These are phyloP conservation scores for Daldinia sp. DNA, from an alignment of 2,329 filamentous ascomycete species.

Conservation along the genomic window DNA sequence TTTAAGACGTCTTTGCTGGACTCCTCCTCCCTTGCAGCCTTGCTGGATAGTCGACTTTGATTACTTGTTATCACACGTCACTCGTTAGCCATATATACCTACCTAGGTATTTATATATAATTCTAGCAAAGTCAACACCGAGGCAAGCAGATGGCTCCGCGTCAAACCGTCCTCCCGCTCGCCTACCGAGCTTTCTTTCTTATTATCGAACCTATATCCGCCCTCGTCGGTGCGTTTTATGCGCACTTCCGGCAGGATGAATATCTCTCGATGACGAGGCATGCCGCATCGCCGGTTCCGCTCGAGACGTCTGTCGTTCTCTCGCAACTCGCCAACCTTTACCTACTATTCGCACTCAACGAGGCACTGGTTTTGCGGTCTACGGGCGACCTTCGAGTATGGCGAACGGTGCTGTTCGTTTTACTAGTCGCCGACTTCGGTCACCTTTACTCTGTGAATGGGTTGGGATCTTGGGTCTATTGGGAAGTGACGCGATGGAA, in stretches of 20 bases:
- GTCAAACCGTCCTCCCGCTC: conserved; percentile 57
- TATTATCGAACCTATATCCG: conserved; percentile 69
- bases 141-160: conserved; percentile 36
- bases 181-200: conserved; percentile 79
- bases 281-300: conserved; percentile 62
- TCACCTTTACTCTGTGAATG: conserved; percentile 72
- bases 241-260: conserved; percentile 57
- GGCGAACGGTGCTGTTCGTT: conserved; percentile 71
- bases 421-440: conserved; percentile 79
- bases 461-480: conserved; percentile 68
- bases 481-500: conserved; percentile 71
- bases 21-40: too few species aligned
- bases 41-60: too few species aligned
- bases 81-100: too few species aligned
- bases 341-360: conserved; percentile 78
- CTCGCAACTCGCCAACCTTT: conserved; percentile 80
- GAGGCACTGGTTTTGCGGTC: conserved; percentile 78
- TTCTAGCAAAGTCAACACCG: background rate
- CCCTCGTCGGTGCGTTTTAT: conserved; percentile 61
- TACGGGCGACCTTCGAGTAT: conserved; percentile 73
- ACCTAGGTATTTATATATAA: background rate
- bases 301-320: conserved; percentile 71
- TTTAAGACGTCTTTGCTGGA: background rate
- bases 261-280: conserved; percentile 72
- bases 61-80: background rate